Percentiles rank a stretch among this genome's conserved stretches.
These are phyloP conservation scores for Bipolaris oryzae DNA, from an alignment of 2,329 filamentous ascomycete species.

Conservation along the genomic window DNA sequence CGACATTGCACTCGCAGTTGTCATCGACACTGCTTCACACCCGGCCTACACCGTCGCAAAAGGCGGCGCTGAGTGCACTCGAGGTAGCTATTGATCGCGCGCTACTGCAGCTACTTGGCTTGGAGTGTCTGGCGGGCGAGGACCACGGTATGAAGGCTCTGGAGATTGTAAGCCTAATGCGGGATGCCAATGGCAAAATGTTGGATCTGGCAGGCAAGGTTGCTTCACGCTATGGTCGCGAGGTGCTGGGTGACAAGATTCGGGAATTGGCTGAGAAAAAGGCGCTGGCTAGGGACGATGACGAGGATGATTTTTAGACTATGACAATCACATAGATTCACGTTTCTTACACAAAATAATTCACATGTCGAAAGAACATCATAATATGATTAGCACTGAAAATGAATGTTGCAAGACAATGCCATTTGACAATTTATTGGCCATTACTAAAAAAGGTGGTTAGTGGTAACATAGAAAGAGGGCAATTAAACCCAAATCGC, in stretches of 20 bases:
- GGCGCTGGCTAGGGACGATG: constrained; percentile 59
- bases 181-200: constrained; percentile 85
- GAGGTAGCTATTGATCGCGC: constrained; percentile 90
- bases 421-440: constrained; percentile 29
- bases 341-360: no score
- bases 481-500: constrained; percentile 32
- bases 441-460: constrained; percentile 31
- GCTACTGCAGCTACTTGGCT: constrained; percentile 83
- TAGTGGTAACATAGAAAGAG: constrained; percentile 37
- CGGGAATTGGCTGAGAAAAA: constrained; percentile 78
- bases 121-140: constrained; percentile 91
- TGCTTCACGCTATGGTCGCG: constrained; percentile 80
- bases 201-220: constrained; percentile 89
- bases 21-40: constrained; percentile 75
- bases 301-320: constrained; percentile 19
- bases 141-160: constrained; percentile 93
- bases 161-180: constrained; percentile 86
- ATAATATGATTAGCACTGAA: background rate
- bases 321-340: no score
- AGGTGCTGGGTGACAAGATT: constrained; percentile 88
- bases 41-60: constrained; percentile 67
- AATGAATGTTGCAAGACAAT: background rate
- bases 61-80: constrained; percentile 68
- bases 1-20: constrained; percentile 73
- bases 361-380: background rate